These are phyloP conservation scores for Phytophthora sojae DNA, from an alignment of 352 stramenopile genomes.

Conservation along the genomic window DNA sequence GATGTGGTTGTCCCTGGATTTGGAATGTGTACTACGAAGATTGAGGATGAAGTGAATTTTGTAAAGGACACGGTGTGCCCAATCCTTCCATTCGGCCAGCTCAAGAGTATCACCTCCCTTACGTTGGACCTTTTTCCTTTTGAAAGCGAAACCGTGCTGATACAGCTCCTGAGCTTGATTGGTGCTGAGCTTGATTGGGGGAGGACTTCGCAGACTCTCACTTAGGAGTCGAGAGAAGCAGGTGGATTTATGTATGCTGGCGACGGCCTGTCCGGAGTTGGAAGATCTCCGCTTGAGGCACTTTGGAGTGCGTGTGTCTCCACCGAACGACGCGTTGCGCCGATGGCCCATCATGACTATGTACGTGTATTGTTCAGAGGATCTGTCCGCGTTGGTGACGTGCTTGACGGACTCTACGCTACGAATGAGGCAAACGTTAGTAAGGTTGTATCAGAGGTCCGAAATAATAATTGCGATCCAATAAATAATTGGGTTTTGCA, in stretches of 20 bases:
- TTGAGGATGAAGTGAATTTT: background rate
- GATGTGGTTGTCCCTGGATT: background rate
- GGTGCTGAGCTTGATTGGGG: background rate
- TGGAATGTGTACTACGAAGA: background rate
- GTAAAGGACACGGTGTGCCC: background rate
- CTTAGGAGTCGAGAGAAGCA: background rate
- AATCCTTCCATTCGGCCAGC: background rate
- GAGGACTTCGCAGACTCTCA: background rate
- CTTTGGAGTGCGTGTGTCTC: background rate
- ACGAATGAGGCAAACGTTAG: background rate
- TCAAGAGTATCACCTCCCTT: background rate
- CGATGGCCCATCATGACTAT: background rate
- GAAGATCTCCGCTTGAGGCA: background rate
- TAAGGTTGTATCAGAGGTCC: background rate
- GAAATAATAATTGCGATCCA: too few relatives aligned
- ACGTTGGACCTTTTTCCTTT: background rate
- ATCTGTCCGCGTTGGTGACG: background rate
- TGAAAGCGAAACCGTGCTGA: background rate
- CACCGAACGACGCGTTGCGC: background rate
- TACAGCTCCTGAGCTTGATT: background rate
- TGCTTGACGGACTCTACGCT: background rate
- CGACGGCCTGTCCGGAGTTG: background rate
- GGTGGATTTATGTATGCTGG: background rate
- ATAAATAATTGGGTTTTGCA: too few relatives aligned
- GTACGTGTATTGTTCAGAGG: background rate